Conservation (phyloP, 2,329 filamentous ascomycete species). For the Aureobasidium sp. region DNA sequence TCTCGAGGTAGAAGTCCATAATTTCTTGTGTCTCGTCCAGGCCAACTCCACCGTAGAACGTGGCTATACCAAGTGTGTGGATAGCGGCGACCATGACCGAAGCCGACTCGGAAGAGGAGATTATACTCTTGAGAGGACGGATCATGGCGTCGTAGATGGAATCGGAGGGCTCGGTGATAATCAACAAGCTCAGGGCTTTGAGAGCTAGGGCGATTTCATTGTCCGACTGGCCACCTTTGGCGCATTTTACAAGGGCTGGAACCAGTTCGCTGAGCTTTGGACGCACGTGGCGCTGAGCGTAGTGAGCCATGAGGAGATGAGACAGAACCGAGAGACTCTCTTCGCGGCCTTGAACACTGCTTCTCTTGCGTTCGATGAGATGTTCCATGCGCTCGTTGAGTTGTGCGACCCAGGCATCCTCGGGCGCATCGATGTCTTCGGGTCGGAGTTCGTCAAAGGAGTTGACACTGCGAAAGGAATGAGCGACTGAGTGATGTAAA, state of each 20-base stretch:
- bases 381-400: slow-evolving; percentile 60
- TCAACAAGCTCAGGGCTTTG: slow-evolving; percentile 62
- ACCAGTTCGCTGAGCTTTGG: slow-evolving; percentile 53
- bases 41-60: slow-evolving; percentile 67
- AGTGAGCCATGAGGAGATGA: slow-evolving; percentile 60
- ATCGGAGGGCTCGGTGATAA: slow-evolving; percentile 58
- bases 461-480: slow-evolving; percentile 40
- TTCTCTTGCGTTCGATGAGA: slow-evolving; percentile 69
- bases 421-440: slow-evolving; percentile 39
- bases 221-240: slow-evolving; percentile 59
- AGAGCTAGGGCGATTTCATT: slow-evolving; percentile 63
- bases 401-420: slow-evolving; percentile 52
- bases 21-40: slow-evolving; percentile 59
- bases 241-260: slow-evolving; percentile 58
- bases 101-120: slow-evolving; percentile 58
- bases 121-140: slow-evolving; percentile 50
- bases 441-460: slow-evolving; percentile 61
- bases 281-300: slow-evolving; percentile 55
- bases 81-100: slow-evolving; percentile 62
- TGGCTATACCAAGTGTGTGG: slow-evolving; percentile 62
- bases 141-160: slow-evolving; percentile 57
- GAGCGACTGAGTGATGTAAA: not conserved
- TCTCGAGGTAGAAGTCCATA: slow-evolving; percentile 68
- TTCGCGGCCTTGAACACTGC: slow-evolving; percentile 63
- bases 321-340: slow-evolving; percentile 53